Evolutionary conservation across 1,284 basidiomycete genomes (phyloP).

Genomic region (Jaminaea rosea): DNA sequence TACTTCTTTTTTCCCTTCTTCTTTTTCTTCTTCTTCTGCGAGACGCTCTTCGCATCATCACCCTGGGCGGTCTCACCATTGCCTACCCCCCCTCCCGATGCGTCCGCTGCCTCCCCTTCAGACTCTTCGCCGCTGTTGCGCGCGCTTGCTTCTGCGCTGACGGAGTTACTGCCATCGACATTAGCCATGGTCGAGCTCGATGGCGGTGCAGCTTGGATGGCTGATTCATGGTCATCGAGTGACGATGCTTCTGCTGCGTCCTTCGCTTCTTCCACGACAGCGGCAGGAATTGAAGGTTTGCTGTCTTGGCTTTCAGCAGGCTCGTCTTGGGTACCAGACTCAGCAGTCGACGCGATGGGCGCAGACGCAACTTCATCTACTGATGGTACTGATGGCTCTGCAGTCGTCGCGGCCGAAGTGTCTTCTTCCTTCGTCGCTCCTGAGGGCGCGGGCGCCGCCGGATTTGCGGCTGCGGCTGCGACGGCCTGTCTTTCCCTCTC

Average conservation of each 20-base stretch:
- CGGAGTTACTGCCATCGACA: neutral
- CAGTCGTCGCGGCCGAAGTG: neutral
- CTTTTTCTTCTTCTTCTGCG: constrained; percentile 1
- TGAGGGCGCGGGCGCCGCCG: neutral
- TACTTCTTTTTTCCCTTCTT: neutral
- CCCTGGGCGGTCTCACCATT: neutral
- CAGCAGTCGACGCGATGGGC: too few relatives aligned
- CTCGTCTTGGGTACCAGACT: too few relatives aligned
- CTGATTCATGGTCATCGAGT: too few relatives aligned
- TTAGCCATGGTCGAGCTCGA: too few relatives aligned
- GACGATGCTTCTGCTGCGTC: too few relatives aligned
- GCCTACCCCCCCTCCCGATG: neutral
- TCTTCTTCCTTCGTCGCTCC: neutral
- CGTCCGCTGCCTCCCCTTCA: neutral
- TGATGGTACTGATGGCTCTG: too few relatives aligned
- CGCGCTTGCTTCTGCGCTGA: neutral
- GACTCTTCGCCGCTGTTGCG: too few relatives aligned
- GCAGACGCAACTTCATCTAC: too few relatives aligned
- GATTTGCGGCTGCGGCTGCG: neutral
- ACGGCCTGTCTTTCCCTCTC: neutral
- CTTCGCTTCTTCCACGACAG: too few relatives aligned
- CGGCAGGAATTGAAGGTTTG: too few relatives aligned
- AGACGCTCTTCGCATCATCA: neutral
- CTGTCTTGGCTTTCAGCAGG: too few relatives aligned
- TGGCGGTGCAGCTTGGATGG: too few relatives aligned